A percentile compares a stretch with the other conserved stretches of the same genome.
phyloP scores from a whole-genome alignment of 306 rosid genomes.

The Dalbergia oliveri region DNA sequence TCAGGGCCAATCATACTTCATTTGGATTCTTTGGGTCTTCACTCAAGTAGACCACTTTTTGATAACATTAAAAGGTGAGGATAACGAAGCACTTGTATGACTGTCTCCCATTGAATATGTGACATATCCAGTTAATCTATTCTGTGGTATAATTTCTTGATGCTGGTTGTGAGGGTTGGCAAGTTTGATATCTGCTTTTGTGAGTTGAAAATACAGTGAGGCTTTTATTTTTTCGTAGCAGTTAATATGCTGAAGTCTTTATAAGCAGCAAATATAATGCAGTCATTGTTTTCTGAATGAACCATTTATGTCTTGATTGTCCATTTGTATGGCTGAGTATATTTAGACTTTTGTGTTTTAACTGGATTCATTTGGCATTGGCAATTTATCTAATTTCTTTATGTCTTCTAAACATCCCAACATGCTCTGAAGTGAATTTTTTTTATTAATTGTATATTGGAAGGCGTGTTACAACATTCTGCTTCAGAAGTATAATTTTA shows the following conservation, averaged over 20 bases:
- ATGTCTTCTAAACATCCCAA: background rate
- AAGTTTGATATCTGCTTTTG: conserved; percentile 15
- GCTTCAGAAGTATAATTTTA: conserved; percentile 26
- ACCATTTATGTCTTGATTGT: conserved; percentile 9
- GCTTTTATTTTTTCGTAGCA: background rate
- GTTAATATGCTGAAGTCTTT: background rate
- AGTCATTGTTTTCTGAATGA: too few species aligned
- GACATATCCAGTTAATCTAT: background rate
- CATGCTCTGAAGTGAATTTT: conserved; percentile 5
- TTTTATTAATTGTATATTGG: background rate
- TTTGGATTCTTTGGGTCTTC: conserved; percentile 92
- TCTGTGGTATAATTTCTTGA: background rate
- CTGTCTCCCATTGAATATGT: conserved; percentile 36
- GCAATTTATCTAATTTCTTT: background rate
- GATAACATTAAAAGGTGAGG: conserved; percentile 80
- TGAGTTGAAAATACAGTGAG: conserved; percentile 3
- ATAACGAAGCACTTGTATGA: conserved; percentile 39
- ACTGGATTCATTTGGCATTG: conserved; percentile 15
- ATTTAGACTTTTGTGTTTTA: background rate
- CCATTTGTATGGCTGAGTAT: background rate
- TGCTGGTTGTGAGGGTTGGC: conserved; percentile 27
- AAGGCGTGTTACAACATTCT: conserved; percentile 17
- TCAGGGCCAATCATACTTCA: conserved; percentile 92
- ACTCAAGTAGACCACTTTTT: conserved; percentile 79
- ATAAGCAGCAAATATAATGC: background rate